A percentile compares a stretch with the other conserved stretches of the same genome.
Conservation (phyloP, 1,284 basidiomycete species). For the Ustilago bromivora region DNA sequence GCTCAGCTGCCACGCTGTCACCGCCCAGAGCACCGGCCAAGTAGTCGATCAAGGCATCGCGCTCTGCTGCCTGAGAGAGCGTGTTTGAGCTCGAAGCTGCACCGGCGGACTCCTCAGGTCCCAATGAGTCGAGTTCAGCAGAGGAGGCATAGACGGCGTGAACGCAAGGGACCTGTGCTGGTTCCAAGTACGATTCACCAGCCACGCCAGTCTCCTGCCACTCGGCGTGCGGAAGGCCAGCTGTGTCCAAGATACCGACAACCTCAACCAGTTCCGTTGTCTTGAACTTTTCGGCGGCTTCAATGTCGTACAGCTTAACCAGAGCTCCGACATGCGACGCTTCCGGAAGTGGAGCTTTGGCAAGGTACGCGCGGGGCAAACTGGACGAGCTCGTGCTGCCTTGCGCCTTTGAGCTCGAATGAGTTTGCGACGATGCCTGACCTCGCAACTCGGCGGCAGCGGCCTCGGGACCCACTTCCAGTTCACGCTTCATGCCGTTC, state of each 20-base stretch:
- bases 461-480: constrained; percentile 47
- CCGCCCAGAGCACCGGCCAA: constrained; percentile 49
- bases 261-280: constrained; percentile 65
- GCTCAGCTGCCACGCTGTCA: constrained; percentile 76
- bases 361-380: constrained; percentile 26
- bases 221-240: constrained; percentile 45
- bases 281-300: constrained; percentile 58
- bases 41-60: constrained; percentile 46
- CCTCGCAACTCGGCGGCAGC: constrained; percentile 29
- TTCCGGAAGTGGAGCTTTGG: constrained; percentile 44
- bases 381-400: constrained; percentile 7
- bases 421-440: constrained; percentile 11
- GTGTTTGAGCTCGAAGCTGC: constrained; percentile 9
- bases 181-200: constrained; percentile 14
- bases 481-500: constrained; percentile 59
- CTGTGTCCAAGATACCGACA: constrained; percentile 58
- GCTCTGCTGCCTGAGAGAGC: constrained; percentile 17
- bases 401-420: not conserved
- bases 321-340: constrained; percentile 35
- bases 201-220: constrained; percentile 47
- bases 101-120: not conserved
- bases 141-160: constrained; percentile 53
- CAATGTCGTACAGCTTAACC: constrained; percentile 60
- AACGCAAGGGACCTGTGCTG: constrained; percentile 51
- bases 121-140: constrained; percentile 29